Evolutionary conservation across 306 rosid genomes (phyloP).

Genomic region (Mucuna pruriens): DNA sequence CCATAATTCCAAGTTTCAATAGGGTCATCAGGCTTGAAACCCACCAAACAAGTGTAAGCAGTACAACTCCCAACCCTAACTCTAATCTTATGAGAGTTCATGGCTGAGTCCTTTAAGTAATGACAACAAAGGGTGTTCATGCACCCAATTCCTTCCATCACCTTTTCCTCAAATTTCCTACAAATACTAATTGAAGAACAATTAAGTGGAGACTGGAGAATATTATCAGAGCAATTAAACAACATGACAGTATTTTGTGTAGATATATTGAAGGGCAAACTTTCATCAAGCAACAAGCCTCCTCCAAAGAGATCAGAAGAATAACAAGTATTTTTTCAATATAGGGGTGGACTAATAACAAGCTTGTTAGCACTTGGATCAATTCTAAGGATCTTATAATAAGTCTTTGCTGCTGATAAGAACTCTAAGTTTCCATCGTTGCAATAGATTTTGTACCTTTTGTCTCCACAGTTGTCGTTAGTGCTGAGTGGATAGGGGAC

Average conservation of each 20-base stretch:
- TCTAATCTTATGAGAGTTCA: constrained; percentile 76
- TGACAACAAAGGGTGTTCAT: constrained; percentile 71
- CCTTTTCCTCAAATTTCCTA: constrained; percentile 61
- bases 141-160: constrained; percentile 60
- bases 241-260: constrained; percentile 74
- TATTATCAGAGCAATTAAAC: constrained; percentile 61
- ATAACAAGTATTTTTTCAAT: constrained; percentile 50
- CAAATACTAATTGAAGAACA: constrained; percentile 75
- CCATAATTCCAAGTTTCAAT: constrained; percentile 78
- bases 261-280: constrained; percentile 74
- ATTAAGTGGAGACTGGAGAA: constrained; percentile 74
- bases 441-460: constrained; percentile 69
- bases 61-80: constrained; percentile 72
- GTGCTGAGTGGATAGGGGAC: constrained; percentile 91
- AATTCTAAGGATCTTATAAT: constrained; percentile 71
- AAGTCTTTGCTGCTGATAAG: constrained; percentile 60
- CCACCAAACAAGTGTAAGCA: constrained; percentile 76
- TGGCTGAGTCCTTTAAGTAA: constrained; percentile 80
- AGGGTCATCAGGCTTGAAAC: constrained; percentile 52
- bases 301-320: constrained; percentile 63
- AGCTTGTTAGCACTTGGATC: constrained; percentile 51
- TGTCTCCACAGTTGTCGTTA: constrained; percentile 62
- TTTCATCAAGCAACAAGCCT: constrained; percentile 67
- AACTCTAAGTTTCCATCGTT: constrained; percentile 59
- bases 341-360: constrained; percentile 65